phyloP scores from a whole-genome alignment of 2,329 filamentous ascomycete genomes.

The Diaporthe helianthi region DNA sequence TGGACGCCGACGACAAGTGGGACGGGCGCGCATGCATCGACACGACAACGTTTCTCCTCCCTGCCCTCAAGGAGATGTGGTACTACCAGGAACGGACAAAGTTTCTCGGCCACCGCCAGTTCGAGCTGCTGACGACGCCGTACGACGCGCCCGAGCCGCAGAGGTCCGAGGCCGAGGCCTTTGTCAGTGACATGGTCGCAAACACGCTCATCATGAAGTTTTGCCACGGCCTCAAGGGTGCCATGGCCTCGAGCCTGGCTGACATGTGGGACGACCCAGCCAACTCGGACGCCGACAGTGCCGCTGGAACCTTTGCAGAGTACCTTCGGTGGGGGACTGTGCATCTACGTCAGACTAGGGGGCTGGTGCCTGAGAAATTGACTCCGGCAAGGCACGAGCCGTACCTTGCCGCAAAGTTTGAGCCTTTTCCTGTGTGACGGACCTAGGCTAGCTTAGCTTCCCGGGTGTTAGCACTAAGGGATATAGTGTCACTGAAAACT shows the following conservation, averaged over 20 bases:
- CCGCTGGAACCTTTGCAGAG: constrained; percentile 5
- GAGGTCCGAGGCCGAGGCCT: neutral
- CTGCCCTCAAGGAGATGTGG: constrained; percentile 1
- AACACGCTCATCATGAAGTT: neutral
- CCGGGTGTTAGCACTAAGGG: too few relatives aligned
- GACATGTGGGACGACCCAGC: neutral
- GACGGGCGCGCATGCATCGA: constrained; percentile 10
- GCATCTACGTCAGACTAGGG: constrained; percentile 8
- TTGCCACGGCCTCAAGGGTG: constrained; percentile 7
- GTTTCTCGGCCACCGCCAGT: neutral
- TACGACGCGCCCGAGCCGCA: neutral
- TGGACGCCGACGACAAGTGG: neutral
- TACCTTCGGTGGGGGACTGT: neutral
- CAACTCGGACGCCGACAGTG: neutral
- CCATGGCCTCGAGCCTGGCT: constrained; percentile 2
- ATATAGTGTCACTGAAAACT: too few relatives aligned
- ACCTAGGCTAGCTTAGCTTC: too few relatives aligned
- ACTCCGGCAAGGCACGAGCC: too few relatives aligned
- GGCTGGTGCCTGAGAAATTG: too few relatives aligned
- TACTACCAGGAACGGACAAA: constrained; percentile 7
- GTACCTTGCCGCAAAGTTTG: too few relatives aligned
- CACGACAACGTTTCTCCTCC: neutral
- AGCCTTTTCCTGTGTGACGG: too few relatives aligned
- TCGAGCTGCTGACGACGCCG: neutral
- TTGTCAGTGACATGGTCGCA: constrained; percentile 6